These are phyloP conservation scores for Polysphondylium violaceum DNA, from an alignment of 78 protist genomes.

Conservation along the genomic window DNA sequence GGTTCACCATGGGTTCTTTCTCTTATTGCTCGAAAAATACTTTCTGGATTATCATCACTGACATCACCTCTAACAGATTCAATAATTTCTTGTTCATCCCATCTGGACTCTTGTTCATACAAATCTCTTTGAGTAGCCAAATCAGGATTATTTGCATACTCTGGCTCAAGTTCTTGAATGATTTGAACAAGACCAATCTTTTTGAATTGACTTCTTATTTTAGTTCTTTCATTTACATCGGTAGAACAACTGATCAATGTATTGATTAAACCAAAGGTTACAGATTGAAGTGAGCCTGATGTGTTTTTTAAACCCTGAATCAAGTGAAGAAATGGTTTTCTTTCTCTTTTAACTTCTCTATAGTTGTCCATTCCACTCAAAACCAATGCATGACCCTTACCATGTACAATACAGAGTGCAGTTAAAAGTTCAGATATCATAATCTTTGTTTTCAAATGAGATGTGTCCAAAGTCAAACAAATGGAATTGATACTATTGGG, in stretches of 20 bases:
- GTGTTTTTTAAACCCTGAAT: constrained; percentile 33
- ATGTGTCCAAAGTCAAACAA: constrained; percentile 43
- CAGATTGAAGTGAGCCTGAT: constrained; percentile 16
- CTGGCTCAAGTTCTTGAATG: constrained; percentile 29
- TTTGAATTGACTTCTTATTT: constrained; percentile 53
- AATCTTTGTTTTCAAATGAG: constrained; percentile 44
- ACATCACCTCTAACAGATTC: constrained; percentile 58
- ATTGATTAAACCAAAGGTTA: constrained; percentile 61
- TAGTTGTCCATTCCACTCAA: constrained; percentile 51
- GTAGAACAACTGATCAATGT: constrained; percentile 35
- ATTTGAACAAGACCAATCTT: constrained; percentile 36
- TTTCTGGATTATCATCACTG: constrained; percentile 52
- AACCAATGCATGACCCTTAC: constrained; percentile 49
- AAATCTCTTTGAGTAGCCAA: constrained; percentile 48
- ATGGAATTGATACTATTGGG: constrained; percentile 36
- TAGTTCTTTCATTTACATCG: constrained; percentile 28
- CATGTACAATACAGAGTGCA: constrained; percentile 54
- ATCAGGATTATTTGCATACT: constrained; percentile 39
- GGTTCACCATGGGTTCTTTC: constrained; percentile 30
- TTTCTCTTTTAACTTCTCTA: constrained; percentile 68
- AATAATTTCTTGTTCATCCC: constrained; percentile 73
- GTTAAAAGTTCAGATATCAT: constrained; percentile 55
- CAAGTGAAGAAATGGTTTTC: constrained; percentile 55
- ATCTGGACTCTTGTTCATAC: constrained; percentile 59
- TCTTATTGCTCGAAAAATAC: neutral